These are phyloP conservation scores for Trebouxia sp. DNA, from an alignment of 139 green algal genomes.

Conservation along the genomic window DNA sequence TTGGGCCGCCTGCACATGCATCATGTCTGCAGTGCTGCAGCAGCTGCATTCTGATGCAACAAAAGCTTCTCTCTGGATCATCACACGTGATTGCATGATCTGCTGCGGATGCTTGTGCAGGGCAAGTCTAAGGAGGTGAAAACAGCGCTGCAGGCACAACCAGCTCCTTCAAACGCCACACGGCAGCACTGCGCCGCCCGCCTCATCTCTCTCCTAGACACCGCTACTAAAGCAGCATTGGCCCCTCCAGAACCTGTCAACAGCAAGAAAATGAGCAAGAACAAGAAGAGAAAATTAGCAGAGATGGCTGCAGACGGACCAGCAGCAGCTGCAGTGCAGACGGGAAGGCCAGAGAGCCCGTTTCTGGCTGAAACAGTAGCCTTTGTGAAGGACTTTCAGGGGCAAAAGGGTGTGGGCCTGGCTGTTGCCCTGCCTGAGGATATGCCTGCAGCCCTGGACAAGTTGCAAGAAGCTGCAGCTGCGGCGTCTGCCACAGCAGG, in stretches of 20 bases:
- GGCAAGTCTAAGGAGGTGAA: constrained; percentile 32
- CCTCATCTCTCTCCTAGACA: constrained; percentile 43
- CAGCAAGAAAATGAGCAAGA: neutral
- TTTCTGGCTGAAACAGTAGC: neutral
- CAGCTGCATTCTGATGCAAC: neutral
- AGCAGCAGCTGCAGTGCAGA: neutral
- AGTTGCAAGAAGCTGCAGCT: constrained; percentile 32
- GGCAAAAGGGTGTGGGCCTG: neutral
- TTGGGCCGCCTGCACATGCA: neutral
- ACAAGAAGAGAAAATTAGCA: constrained; percentile 26
- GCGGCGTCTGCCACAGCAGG: constrained; percentile 34
- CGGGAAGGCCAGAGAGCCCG: neutral
- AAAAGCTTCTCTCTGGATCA: neutral
- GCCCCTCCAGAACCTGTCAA: neutral
- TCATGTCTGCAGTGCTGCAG: neutral
- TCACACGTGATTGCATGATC: neutral
- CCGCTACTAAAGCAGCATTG: constrained; percentile 14
- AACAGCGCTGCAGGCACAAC: neutral
- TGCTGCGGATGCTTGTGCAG: neutral
- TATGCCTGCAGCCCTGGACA: neutral
- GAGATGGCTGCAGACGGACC: constrained; percentile 15
- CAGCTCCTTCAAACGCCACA: constrained; percentile 28
- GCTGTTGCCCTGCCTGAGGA: neutral
- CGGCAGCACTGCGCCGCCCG: constrained; percentile 53
- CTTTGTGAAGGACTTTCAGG: constrained; percentile 2